Conservation (phyloP, 306 rosid genomes). For the Glycine latifolia region DNA sequence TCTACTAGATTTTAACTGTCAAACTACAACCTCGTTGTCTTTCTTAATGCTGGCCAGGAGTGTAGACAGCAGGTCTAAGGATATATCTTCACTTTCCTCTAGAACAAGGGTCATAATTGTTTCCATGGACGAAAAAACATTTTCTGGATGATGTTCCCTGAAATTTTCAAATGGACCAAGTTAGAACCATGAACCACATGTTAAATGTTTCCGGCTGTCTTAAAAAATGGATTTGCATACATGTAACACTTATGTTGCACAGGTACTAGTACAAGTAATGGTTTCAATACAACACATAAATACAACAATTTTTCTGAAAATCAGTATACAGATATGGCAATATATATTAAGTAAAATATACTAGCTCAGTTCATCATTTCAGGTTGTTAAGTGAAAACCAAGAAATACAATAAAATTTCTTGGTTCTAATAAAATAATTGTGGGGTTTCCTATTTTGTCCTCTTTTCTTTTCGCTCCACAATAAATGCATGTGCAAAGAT, state of each 20-base stretch:
- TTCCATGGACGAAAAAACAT: constrained; percentile 84
- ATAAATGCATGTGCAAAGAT: too few relatives aligned
- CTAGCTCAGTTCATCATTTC: neutral
- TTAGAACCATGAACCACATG: constrained; percentile 12
- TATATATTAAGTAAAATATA: neutral
- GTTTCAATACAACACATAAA: neutral
- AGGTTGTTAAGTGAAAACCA: too few relatives aligned
- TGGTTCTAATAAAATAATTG: too few relatives aligned
- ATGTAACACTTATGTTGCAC: neutral
- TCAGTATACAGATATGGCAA: neutral
- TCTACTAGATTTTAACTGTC: neutral
- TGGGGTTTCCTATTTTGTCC: too few relatives aligned
- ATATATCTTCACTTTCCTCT: constrained; percentile 94
- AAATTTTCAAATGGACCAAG: constrained; percentile 26
- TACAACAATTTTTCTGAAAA: neutral
- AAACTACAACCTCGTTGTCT: constrained; percentile 62
- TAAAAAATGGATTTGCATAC: neutral
- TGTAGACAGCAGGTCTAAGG: constrained; percentile 71
- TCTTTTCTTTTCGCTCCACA: too few relatives aligned
- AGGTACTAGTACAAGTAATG: neutral
- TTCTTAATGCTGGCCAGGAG: constrained; percentile 75
- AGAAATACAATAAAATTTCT: too few relatives aligned
- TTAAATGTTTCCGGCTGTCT: constrained; percentile 17
- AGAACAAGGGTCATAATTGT: constrained; percentile 86
- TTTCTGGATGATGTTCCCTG: constrained; percentile 84